Conservation (phyloP, 2,329 filamentous ascomycete genomes). For the Lachnellula occidentalis region DNA sequence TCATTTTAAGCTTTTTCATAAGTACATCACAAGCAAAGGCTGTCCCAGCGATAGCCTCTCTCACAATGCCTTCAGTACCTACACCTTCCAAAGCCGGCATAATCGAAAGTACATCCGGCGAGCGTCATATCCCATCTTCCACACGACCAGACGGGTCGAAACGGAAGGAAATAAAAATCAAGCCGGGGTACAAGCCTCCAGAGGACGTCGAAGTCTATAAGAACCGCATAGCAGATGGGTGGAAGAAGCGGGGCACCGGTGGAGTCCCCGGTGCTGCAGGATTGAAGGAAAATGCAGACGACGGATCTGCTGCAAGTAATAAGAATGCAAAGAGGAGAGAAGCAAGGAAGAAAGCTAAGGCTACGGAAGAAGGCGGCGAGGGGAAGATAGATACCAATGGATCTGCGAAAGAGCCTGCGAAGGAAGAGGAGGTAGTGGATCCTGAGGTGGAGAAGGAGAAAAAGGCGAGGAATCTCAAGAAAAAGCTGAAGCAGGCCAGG, state of each 20-base stretch:
- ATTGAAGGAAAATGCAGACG: constrained; percentile 41
- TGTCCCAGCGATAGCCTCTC: not conserved
- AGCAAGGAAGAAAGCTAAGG: constrained; percentile 55
- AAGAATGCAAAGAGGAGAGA: constrained; percentile 84
- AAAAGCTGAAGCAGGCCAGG: constrained; percentile 90
- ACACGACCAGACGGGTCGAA: constrained; percentile 80
- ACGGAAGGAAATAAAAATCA: constrained; percentile 90
- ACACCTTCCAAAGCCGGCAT: constrained; percentile 62
- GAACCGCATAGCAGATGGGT: constrained; percentile 81
- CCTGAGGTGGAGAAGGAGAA: constrained; percentile 79
- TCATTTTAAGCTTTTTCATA: not conserved
- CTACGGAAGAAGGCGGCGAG: constrained; percentile 30
- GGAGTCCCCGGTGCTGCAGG: constrained; percentile 71
- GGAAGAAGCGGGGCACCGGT: constrained; percentile 66
- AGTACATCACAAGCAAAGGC: not conserved
- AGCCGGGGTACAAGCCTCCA: constrained; percentile 86
- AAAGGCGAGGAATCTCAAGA: constrained; percentile 84
- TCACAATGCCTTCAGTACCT: constrained; percentile 34
- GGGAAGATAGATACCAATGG: constrained; percentile 36
- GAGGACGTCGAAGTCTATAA: constrained; percentile 97
- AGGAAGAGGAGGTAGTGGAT: constrained; percentile 47
- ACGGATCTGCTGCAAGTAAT: constrained; percentile 51
- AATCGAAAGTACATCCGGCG: constrained; percentile 67
- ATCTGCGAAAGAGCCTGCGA: constrained; percentile 22
- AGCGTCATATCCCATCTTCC: constrained; percentile 86